Percentiles rank a stretch among this genome's conserved stretches.
Evolutionary conservation across 768 basidiomycete genomes (phyloP).

Genomic region (Collybia sordida): DNA sequence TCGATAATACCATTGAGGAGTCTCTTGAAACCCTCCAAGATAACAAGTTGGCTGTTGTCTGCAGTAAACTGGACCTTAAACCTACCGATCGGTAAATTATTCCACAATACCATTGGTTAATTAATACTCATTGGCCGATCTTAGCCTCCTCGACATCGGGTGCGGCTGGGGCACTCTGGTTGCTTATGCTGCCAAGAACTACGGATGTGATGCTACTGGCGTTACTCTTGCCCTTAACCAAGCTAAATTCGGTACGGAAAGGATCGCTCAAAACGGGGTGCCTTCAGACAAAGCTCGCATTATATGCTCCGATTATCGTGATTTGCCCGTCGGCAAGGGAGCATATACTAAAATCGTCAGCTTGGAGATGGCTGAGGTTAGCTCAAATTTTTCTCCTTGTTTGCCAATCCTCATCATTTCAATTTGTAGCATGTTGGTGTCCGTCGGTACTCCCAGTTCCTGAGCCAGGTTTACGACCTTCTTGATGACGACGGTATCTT

Average conservation of each 20-base stretch:
- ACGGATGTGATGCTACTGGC: slow-evolving; percentile 93
- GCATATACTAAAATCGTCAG: slow-evolving; percentile 93
- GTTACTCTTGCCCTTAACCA: slow-evolving; percentile 92
- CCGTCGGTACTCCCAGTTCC: slow-evolving; percentile 85
- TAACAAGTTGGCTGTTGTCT: slow-evolving; percentile 95
- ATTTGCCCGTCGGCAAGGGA: slow-evolving; percentile 74
- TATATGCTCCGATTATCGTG: slow-evolving; percentile 90
- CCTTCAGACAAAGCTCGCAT: slow-evolving; percentile 78
- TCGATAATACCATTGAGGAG: slow-evolving; percentile 67
- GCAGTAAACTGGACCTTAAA: slow-evolving; percentile 89
- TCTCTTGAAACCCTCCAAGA: slow-evolving; percentile 95
- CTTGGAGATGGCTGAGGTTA: slow-evolving; percentile 96
- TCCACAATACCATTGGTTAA: not conserved
- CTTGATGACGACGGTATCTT: slow-evolving; percentile 94
- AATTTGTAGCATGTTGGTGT: slow-evolving; percentile 83
- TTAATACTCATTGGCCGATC: not conserved
- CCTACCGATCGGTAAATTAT: slow-evolving; percentile 68
- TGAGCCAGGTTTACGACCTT: slow-evolving; percentile 89
- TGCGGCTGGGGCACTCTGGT: slow-evolving; percentile 97
- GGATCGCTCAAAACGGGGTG: slow-evolving; percentile 81
- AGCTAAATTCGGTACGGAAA: slow-evolving; percentile 86
- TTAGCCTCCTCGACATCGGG: slow-evolving; percentile 75
- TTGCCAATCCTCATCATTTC: not conserved
- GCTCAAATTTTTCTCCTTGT: slow-evolving; percentile 10
- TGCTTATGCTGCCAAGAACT: slow-evolving; percentile 96